These are phyloP conservation scores for Candida rishiriensis DNA, from an alignment of 805 yeast genomes.

Conservation along the genomic window DNA sequence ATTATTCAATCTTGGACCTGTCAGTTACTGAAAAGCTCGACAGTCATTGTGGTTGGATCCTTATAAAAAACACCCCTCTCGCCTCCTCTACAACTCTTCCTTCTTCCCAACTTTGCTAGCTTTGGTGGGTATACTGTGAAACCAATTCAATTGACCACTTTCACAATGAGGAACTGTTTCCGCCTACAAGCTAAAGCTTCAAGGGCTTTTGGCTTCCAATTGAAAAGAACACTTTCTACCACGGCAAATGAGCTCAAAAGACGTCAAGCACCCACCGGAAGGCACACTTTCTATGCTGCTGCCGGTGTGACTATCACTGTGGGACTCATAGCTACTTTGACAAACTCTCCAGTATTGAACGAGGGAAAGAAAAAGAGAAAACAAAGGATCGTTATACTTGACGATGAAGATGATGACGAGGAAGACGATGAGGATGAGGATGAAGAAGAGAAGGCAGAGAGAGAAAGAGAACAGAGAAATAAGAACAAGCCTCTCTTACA, in stretches of 20 bases:
- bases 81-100: too few relatives aligned
- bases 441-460: conserved; percentile 29
- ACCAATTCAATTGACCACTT: too few relatives aligned
- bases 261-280: background rate
- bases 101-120: too few relatives aligned
- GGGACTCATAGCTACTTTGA: background rate
- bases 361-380: conserved; percentile 14
- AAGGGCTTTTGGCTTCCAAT: background rate
- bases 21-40: too few relatives aligned
- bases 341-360: conserved; percentile 8
- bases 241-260: background rate
- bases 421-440: conserved; percentile 23
- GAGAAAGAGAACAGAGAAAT: conserved; percentile 35
- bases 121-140: too few relatives aligned
- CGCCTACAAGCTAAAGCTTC: background rate
- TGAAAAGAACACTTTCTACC: conserved; percentile 2
- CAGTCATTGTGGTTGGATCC: too few relatives aligned
- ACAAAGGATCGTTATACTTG: conserved; percentile 20
- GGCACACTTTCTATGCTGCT: background rate
- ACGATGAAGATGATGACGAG: conserved; percentile 23
- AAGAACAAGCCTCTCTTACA: conserved; percentile 62
- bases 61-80: too few relatives aligned
- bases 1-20: too few relatives aligned
- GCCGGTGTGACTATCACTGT: conserved; percentile 3
- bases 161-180: background rate